A percentile compares a stretch with the other conserved stretches of the same genome.
These are phyloP conservation scores for Helianthus annuus DNA, from an alignment of 129 eudicot genomes.

Conservation along the genomic window HanXRQr2.0-SUNRISE NC_035438.2:83804193-83804692, in stretches of 20 bases:
- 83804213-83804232: no score
- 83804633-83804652: background rate
- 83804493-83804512: background rate
- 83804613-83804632: background rate
- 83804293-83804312: no score
- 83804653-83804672: conserved; percentile 6
- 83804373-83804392: background rate
- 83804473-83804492: background rate
- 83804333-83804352: no score
- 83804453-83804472: background rate
- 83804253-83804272: no score
- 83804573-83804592: background rate
- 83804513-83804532: background rate
- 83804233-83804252: no score
- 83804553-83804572: background rate
- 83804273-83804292: no score
- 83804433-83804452: background rate
- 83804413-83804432: background rate
- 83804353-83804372: no score
- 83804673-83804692: background rate
- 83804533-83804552: background rate
- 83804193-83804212: no score
- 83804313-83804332: no score
- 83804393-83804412: background rate
- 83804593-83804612: background rate